Conservation (phyloP, 2,329 filamentous ascomycete species). For the Nemania abortiva region DNA sequence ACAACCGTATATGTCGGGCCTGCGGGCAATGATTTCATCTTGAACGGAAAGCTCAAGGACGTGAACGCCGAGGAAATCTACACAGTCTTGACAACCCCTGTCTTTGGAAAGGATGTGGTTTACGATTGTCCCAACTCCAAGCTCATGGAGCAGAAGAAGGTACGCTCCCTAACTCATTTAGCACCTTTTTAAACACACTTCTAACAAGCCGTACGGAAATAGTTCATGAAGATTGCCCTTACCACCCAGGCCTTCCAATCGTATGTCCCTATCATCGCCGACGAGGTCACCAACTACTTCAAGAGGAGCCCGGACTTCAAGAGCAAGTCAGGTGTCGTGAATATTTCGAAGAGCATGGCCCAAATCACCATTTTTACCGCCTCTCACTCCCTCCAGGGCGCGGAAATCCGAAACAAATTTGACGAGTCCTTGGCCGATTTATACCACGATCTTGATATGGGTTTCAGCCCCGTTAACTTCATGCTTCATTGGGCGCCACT, state of each 20-base stretch:
- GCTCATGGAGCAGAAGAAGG: constrained; percentile 97
- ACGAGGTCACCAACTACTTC: constrained; percentile 80
- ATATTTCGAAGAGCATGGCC: constrained; percentile 81
- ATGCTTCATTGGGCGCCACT: constrained; percentile 89
- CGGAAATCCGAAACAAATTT: constrained; percentile 83
- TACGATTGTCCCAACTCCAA: constrained; percentile 93
- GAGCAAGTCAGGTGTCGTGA: constrained; percentile 73
- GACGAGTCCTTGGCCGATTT: constrained; percentile 83
- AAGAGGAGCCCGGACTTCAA: constrained; percentile 76
- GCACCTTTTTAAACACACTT: not conserved
- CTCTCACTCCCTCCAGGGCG: constrained; percentile 85
- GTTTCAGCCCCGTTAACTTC: constrained; percentile 90
- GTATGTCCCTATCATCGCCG: constrained; percentile 83
- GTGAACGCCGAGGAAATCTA: constrained; percentile 94
- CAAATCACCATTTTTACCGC: constrained; percentile 93
- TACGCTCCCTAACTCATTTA: constrained; percentile 53
- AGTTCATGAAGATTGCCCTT: constrained; percentile 86
- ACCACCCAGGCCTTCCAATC: constrained; percentile 78
- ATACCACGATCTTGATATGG: constrained; percentile 91
- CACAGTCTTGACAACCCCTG: constrained; percentile 76
- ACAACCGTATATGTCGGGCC: constrained; percentile 87
- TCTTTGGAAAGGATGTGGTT: constrained; percentile 87
- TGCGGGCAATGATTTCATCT: constrained; percentile 88
- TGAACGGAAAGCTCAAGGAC: constrained; percentile 91
- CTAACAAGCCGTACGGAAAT: constrained; percentile 25